Base-by-base conservation (phyloP, 192 early-diverging fungal genomes). In the Linnemannia zychae region DNA sequence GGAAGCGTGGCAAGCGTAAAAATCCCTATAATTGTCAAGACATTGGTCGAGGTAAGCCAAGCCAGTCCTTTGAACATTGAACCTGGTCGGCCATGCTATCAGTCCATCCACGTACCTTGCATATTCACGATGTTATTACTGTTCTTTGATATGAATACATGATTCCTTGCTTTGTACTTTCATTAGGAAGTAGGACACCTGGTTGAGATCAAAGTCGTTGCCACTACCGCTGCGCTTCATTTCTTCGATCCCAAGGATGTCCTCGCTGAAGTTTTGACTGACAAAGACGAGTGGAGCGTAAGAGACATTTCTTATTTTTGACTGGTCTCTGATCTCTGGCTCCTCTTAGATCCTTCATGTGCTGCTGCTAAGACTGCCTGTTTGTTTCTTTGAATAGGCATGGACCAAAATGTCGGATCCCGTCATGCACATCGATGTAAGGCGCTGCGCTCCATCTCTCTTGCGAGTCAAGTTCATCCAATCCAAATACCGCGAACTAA, bases 1-100 rank as follows among this genome's bases (percentile, higher is more conserved):
- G 98, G 98, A 44, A 97, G 96, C 78, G 97, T 99, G 18, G 97
- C 98, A 17, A 94, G 93, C 77, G 91, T 99, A 71, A 99, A 99
- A 85, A 87, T 99, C 36, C 96, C 97, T 17, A 72, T 90, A 36
- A 92, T 99, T 18, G 93, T 96, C 17, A 40, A 75, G 33, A 71
- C 77, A 0, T 80, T 96, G 28, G 70, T 82, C 20, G 87, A 92
- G 67, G 89, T 91, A 79, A n/a, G n/a, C n/a, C 48, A 48, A 12
- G 5, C 28, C 67, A 3, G n/a, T 20, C 20, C 24, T 15, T 13
- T 31, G 34, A 20, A 68, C 67, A 3, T 20, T 36, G 22, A n/a
- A 13, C 34, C 6, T 24, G 24, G 40, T 7, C 22, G 31, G 28
- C 65, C 22, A 11, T 33, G 2, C 40, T 33, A 3, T 44, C 65